Percentiles rank a stretch among this genome's conserved stretches.
Conservation (phyloP, 2,329 filamentous ascomycete genomes). For the Didymella keratinophila region DNA sequence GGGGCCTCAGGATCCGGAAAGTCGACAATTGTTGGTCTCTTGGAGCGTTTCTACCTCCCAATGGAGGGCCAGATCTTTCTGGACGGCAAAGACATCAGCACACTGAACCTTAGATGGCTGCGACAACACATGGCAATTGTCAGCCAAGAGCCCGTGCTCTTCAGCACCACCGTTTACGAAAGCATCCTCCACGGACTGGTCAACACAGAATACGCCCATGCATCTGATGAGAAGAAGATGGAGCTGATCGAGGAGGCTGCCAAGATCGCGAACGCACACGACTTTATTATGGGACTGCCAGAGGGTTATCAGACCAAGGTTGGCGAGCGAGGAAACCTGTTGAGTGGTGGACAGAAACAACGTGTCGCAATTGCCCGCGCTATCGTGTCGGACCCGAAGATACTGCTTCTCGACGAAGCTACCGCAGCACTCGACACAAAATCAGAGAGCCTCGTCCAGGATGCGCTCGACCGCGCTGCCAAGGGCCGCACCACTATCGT, state of each 20-base stretch:
- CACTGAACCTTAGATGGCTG: conserved; percentile 87
- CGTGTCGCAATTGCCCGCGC: conserved; percentile 93
- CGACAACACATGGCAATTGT: conserved; percentile 92
- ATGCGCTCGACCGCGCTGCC: conserved; percentile 85
- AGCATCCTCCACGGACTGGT: conserved; percentile 93
- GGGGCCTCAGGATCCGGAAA: conserved; percentile 95
- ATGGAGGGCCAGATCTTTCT: conserved; percentile 80
- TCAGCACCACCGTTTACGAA: conserved; percentile 85
- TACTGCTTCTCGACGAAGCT: conserved; percentile 92
- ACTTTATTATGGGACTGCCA: conserved; percentile 82
- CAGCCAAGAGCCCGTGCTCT: conserved; percentile 90
- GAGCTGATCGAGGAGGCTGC: conserved; percentile 81
- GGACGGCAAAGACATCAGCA: conserved; percentile 82
- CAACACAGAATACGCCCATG: conserved; percentile 77
- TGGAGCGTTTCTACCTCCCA: conserved; percentile 94
- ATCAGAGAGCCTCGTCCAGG: conserved; percentile 92
- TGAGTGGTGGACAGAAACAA: conserved; percentile 96
- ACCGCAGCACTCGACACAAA: conserved; percentile 94
- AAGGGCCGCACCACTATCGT: conserved; percentile 92
- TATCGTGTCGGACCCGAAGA: conserved; percentile 88
- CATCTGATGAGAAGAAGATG: conserved; percentile 69
- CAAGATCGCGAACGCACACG: conserved; percentile 91
- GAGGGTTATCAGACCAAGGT: conserved; percentile 94
- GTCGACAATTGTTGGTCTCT: conserved; percentile 89
- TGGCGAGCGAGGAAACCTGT: conserved; percentile 90